Evolutionary conservation across 495 filamentous ascomycete genomes (phyloP), one percentile per base, ranked within the genome.

Genomic region (Aspergillus incahuasiensis): DNA sequence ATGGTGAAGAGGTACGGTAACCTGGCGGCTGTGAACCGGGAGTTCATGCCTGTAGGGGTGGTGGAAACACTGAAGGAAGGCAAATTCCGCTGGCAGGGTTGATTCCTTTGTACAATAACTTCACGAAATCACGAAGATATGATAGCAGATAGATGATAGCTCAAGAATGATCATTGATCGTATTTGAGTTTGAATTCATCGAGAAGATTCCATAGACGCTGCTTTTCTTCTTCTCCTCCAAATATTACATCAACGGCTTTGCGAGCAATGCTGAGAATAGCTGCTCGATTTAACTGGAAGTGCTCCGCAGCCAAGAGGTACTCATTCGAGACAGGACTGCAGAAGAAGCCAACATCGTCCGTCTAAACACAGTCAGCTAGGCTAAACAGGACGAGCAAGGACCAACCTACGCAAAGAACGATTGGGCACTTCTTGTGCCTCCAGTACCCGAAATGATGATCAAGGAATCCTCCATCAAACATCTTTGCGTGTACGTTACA

Each of bases 321-420:
- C 62, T 95, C 90, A 57, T 91, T 85, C 12, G 86, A 91, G n/a
- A 92, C 69, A 0, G 81, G 78, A 66, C 86, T 91, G 39, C 82
- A 84, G 54, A 95, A 92, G 38, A 94, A 81, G 2, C 90, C 90
- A 19, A 95, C 88, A 69, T 95, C 90, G 69, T 95, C 90, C 1
- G 89, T 95, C 89, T 92, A 57, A n/a, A n/a, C 8, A 41, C 18
- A 43, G 21, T 20, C 28, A 65, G 43, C 40, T 22, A 21, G 6
- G 45, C 44, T 59, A 51, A 18, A 40, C 15, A 48, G 59, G 24
- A 42, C 21, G 20, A 22, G 41, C 47, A 51, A 20, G 30, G 19
- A 52, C 30, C 56, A 21, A 81, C 83, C 68, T 66, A 87, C 83
- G 68, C 83, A 82, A 32, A 87, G 59, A 16, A 74, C 74, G 58